Evolutionary conservation across 1,139 yeast genomes (phyloP), one percentile per base, ranked within the genome.

Genomic region (Debaryomycetaceae sp.): DNA sequence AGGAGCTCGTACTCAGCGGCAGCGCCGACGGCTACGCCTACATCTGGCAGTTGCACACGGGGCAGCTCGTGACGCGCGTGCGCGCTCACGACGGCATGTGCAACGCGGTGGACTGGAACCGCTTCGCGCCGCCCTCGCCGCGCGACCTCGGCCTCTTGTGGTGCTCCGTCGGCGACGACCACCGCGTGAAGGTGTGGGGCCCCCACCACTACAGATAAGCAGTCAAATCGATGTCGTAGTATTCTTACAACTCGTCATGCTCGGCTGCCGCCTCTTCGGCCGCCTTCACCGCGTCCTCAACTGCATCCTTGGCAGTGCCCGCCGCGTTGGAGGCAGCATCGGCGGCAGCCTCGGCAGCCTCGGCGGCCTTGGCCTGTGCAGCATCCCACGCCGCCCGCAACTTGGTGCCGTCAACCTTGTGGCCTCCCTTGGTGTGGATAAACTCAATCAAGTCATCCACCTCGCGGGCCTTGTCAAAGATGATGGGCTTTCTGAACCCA

Each of bases 121-220:
- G 57, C 36, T 23, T 38, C n/a, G 51, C 15, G 12, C 5, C 5
- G 6, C 8, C 15, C 6, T n/a, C 25, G 5, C 2, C 9, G 10
- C 42, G 43, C 12, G 72, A 67, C 42, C 64, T 51, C 35, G 76
- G 77, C 18, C 58, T 65, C 25, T 54, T 79, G 49, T 78, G 88
- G 74, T 88, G 85, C 16, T 80, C 93, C 20, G 93, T 88, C 12
- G 85, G 94, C 12, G 96, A 88, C 53, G 96, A 88, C 52, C 71
- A 74, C 11, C 51, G 61, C 17, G 80, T 81, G 2, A 77, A 74
- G 42, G 63, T 82, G 4, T 82, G 89, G 89, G 82, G 81, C 1
- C 61, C 65, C 7, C 42, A 29, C 15, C 27, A 13, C n/a, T 18
- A 18, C 16, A 23, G 3, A 25, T 19, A 10, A 10, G 10, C 15